Conservation (phyloP, 345 rosid species). For the Capsella bursapastoris region DNA sequence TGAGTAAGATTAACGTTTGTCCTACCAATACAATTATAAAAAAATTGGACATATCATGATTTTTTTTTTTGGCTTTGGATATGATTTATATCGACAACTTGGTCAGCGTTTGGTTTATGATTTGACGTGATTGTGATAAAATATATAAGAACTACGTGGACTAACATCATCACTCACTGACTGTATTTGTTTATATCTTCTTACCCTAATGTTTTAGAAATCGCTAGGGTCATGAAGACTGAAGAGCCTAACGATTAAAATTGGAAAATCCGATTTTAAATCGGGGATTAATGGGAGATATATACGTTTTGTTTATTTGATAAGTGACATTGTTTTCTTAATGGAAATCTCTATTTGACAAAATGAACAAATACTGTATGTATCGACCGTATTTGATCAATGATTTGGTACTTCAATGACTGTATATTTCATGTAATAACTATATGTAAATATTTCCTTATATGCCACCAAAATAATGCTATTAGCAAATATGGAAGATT, state of each 20-base stretch:
- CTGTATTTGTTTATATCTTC: not conserved
- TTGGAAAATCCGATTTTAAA: too few species aligned
- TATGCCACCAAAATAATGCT: not conserved
- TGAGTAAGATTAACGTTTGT: conserved; percentile 21
- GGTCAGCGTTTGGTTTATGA: conserved; percentile 31
- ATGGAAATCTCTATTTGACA: too few species aligned
- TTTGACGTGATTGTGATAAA: conserved; percentile 11
- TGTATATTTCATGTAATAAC: too few species aligned
- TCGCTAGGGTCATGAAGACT: too few species aligned
- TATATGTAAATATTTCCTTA: not conserved
- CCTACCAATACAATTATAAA: conserved; percentile 10
- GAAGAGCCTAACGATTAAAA: too few species aligned
- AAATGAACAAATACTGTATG: too few species aligned
- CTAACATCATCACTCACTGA: not conserved
- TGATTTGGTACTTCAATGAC: too few species aligned
- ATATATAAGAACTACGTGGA: not conserved
- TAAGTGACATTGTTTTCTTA: too few species aligned
- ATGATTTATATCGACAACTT: conserved; percentile 29
- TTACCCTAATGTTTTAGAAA: too few species aligned
- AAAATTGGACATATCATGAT: conserved; percentile 12
- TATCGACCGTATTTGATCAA: too few species aligned
- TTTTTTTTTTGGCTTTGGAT: conserved; percentile 12
- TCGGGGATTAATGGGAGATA: too few species aligned
- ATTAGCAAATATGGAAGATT: not conserved
- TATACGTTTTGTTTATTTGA: too few species aligned